These are phyloP conservation scores for Citrus australasica DNA, from an alignment of 345 rosid genomes.

Conservation along the genomic window DNA sequence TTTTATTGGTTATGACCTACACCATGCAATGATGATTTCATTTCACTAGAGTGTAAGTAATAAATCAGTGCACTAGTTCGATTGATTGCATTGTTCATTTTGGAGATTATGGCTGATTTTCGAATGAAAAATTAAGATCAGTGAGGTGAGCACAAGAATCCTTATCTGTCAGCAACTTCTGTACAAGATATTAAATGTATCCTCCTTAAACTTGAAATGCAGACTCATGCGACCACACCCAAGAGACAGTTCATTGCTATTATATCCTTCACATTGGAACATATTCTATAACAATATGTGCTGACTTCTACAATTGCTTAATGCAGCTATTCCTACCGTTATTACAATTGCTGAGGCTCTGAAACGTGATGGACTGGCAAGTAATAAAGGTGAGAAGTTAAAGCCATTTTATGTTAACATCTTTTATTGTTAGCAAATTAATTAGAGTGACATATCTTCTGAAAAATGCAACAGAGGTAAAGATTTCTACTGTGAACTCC, in stretches of 20 bases:
- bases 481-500: conserved; percentile 17
- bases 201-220: background rate
- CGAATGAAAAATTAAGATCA: background rate
- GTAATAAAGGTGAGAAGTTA: conserved; percentile 17
- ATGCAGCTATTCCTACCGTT: conserved; percentile 27
- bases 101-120: background rate
- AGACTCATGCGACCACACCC: background rate
- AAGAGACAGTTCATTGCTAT: background rate
- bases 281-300: background rate
- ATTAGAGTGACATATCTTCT: background rate
- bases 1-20: background rate
- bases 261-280: background rate
- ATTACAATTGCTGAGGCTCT: conserved; percentile 33
- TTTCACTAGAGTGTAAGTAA: background rate
- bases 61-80: background rate
- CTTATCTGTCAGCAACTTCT: background rate
- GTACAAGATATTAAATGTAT: background rate
- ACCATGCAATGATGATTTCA: background rate
- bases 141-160: background rate
- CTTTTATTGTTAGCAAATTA: background rate
- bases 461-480: conserved; percentile 19
- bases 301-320: background rate
- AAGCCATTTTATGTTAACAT: background rate
- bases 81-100: background rate
- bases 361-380: conserved; percentile 29